Percentiles rank a stretch among this genome's conserved stretches.
Evolutionary conservation across 495 filamentous ascomycete genomes (phyloP).

Genomic region (Trichodelitschia bisporula): DNA sequence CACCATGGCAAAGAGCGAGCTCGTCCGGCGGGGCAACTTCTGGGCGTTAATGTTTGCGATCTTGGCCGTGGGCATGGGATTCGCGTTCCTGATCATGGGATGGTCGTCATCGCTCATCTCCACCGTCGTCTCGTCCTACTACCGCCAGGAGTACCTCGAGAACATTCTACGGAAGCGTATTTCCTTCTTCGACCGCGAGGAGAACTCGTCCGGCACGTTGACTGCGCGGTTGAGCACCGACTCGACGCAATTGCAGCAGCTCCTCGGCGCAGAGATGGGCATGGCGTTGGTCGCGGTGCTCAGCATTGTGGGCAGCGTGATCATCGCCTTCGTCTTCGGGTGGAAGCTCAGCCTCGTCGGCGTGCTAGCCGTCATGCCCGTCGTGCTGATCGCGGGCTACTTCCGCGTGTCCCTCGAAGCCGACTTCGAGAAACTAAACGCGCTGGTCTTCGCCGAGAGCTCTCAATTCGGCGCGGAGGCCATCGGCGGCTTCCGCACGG

Average conservation of each 20-base stretch:
- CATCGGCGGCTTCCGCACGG: conserved; percentile 27
- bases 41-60: conserved; percentile 16
- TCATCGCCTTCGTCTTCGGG: conserved; percentile 11
- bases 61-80: conserved; percentile 21
- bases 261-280: conserved; percentile 13
- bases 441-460: conserved; percentile 11
- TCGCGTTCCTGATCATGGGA: conserved; percentile 12
- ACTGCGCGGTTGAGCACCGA: conserved; percentile 30
- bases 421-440: conserved; percentile 13
- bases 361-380: conserved; percentile 13
- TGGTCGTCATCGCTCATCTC: conserved; percentile 9
- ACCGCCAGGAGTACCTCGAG: conserved; percentile 33
- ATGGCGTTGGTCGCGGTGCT: conserved; percentile 12
- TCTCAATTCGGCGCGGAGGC: conserved; percentile 24
- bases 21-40: conserved; percentile 7
- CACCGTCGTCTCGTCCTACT: conserved; percentile 14
- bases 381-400: conserved; percentile 13
- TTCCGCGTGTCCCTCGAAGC: conserved; percentile 18
- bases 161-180: conserved; percentile 29
- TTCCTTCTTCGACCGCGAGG: conserved; percentile 35
- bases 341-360: conserved; percentile 15
- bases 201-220: conserved; percentile 38
- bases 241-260: conserved; percentile 16
- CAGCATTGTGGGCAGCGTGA: conserved; percentile 11
- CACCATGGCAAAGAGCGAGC: conserved; percentile 1